A percentile compares a stretch with the other conserved stretches of the same genome.
Evolutionary conservation across 2,329 filamentous ascomycete genomes (phyloP).

Genomic region (Samsoniella hepiali): DNA sequence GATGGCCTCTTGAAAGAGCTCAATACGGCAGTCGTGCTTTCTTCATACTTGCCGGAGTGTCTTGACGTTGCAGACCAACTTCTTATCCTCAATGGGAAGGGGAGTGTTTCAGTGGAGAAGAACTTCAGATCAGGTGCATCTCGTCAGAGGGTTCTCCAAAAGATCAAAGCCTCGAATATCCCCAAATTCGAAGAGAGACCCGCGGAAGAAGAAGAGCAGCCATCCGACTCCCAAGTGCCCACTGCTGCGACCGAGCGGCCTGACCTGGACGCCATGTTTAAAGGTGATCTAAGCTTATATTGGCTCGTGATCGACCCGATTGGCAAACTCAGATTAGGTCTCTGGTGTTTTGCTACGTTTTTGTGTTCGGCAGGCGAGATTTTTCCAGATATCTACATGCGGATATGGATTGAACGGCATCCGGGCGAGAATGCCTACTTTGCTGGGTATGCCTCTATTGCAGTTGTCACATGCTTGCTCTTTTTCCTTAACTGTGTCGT

Average conservation of each 20-base stretch:
- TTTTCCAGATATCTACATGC: slow-evolving; percentile 1
- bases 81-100: neutral
- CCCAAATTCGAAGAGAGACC: neutral
- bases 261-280: neutral
- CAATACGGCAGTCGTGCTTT: neutral
- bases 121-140: neutral
- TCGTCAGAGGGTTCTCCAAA: neutral
- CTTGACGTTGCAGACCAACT: slow-evolving; percentile 2
- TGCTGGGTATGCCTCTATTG: neutral
- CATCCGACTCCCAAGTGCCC: neutral
- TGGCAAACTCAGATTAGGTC: neutral
- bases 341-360: neutral
- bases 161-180: neutral
- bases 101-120: neutral
- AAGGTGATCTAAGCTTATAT: neutral
- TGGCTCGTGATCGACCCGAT: slow-evolving; percentile 3
- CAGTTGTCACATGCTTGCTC: neutral
- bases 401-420: neutral
- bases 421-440: neutral
- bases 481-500: neutral
- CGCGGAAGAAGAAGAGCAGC: neutral
- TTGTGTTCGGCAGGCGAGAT: neutral
- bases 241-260: neutral
- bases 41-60: slow-evolving; percentile 1
- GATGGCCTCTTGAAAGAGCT: slow-evolving; percentile 17